Evolutionary conservation across 139 green algal species (phyloP).

Genomic region (Closterium sp.): DNA sequence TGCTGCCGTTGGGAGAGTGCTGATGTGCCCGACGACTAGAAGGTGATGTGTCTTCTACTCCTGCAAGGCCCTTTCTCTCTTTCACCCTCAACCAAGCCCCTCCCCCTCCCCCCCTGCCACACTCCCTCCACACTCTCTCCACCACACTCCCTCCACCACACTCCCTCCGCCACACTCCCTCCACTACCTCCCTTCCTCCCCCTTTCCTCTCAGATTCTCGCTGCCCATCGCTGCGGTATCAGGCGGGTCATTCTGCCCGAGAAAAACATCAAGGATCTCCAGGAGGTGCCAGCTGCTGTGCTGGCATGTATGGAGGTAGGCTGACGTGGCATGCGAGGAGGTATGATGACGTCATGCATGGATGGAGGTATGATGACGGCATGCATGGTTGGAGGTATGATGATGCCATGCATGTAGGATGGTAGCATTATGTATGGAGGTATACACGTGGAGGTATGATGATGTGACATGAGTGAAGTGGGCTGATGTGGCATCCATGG

Average conservation of each 20-base stretch:
- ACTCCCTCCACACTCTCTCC: background rate
- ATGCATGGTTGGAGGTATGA: background rate
- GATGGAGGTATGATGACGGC: background rate
- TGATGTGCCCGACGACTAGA: too few relatives aligned
- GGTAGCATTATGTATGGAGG: background rate
- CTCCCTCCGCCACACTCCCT: background rate
- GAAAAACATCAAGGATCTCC: conserved; percentile 46
- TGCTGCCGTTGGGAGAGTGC: too few relatives aligned
- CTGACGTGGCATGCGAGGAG: background rate
- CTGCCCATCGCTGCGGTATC: conserved; percentile 57
- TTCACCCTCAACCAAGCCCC: too few relatives aligned
- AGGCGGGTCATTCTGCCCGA: conserved; percentile 43
- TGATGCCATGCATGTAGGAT: too few relatives aligned
- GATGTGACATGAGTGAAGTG: background rate
- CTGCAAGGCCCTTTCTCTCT: too few relatives aligned
- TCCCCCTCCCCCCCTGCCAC: too few relatives aligned
- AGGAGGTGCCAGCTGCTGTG: conserved; percentile 47
- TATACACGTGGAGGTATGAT: background rate
- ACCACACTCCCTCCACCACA: background rate
- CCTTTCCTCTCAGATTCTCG: conserved; percentile 32
- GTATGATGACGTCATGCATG: background rate
- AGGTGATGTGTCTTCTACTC: too few relatives aligned
- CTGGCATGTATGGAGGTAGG: conserved; percentile 36
- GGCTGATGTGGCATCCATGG: background rate
- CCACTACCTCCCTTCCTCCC: background rate